phyloP scores from a whole-genome alignment of 257 asterid genomes.

The Nicotiana tabacum region DNA sequence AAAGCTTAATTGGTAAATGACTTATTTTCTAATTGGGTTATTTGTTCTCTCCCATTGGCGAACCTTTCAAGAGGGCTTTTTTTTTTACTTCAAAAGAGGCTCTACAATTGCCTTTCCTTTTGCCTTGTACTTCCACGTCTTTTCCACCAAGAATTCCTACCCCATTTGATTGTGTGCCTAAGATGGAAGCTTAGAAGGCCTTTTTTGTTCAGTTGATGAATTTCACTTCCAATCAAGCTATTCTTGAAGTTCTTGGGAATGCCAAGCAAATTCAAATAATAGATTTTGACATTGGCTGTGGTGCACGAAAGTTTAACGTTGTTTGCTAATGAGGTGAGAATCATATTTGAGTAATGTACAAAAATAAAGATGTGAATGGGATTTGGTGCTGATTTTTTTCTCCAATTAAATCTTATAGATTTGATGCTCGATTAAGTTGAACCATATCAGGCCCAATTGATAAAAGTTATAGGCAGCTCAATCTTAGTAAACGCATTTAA shows the following conservation, averaged over 20 bases:
- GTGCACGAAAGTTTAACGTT: conserved; percentile 43
- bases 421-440: no score
- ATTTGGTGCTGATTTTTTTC: no score
- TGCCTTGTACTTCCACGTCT: conserved; percentile 18
- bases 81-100: conserved; percentile 39
- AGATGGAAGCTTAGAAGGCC: conserved; percentile 49
- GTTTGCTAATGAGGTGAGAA: conserved; percentile 27
- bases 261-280: conserved; percentile 32
- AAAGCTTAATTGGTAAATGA: no score
- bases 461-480: no score
- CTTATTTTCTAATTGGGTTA: no score
- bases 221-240: conserved; percentile 46
- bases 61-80: no score
- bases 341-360: no score
- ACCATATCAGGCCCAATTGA: no score
- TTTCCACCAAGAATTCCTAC: conserved; percentile 22
- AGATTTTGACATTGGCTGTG: conserved; percentile 54
- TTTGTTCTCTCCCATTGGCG: no score
- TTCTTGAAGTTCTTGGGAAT: conserved; percentile 43
- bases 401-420: no score
- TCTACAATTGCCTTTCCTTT: conserved; percentile 23
- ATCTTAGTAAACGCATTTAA: no score
- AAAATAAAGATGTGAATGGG: no score
- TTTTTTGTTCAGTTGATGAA: conserved; percentile 35
- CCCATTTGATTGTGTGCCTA: conserved; percentile 39